Evolutionary conservation across 2,329 filamentous ascomycete species (phyloP).

Genomic region (Cladophialophora immunda): DNA sequence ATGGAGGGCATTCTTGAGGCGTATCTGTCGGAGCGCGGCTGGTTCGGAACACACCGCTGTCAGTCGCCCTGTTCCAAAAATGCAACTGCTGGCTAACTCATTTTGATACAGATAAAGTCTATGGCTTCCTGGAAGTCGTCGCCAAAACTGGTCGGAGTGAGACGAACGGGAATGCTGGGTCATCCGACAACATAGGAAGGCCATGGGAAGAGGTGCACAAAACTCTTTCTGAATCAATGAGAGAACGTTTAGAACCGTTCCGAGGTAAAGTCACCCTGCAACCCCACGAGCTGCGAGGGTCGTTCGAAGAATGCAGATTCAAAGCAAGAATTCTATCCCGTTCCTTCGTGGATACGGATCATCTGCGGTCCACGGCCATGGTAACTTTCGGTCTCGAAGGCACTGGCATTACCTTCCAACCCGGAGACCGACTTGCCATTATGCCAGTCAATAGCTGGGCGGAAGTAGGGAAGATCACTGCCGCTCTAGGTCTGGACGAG

Average conservation of each 20-base stretch:
- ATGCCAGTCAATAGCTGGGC: conserved; percentile 34
- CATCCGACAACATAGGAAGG: conserved; percentile 25
- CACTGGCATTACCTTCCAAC: conserved; percentile 31
- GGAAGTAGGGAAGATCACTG: conserved; percentile 29
- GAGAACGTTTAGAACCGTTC: conserved; percentile 31
- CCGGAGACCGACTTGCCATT: conserved; percentile 29
- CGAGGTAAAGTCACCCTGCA: conserved; percentile 29
- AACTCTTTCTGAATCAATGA: conserved; percentile 32
- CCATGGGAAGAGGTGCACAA: conserved; percentile 35
- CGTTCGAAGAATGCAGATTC: conserved; percentile 33
- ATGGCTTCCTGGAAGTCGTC: conserved; percentile 32
- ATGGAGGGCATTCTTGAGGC: conserved; percentile 32
- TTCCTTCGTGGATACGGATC: conserved; percentile 26
- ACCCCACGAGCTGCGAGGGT: conserved; percentile 27
- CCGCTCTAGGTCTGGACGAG: conserved; percentile 27
- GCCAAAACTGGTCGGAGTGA: conserved; percentile 33
- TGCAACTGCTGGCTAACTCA: neutral
- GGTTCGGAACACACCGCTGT: conserved; percentile 30
- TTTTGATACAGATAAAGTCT: conserved; percentile 27
- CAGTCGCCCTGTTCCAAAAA: neutral
- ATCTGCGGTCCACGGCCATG: conserved; percentile 25
- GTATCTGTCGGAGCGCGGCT: conserved; percentile 31
- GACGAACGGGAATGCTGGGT: conserved; percentile 32
- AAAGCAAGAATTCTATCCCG: conserved; percentile 30
- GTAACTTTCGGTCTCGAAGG: conserved; percentile 30